Base-by-base conservation (phyloP, 169 alveolate genomes). In the Eimeria zaria region DNA sequence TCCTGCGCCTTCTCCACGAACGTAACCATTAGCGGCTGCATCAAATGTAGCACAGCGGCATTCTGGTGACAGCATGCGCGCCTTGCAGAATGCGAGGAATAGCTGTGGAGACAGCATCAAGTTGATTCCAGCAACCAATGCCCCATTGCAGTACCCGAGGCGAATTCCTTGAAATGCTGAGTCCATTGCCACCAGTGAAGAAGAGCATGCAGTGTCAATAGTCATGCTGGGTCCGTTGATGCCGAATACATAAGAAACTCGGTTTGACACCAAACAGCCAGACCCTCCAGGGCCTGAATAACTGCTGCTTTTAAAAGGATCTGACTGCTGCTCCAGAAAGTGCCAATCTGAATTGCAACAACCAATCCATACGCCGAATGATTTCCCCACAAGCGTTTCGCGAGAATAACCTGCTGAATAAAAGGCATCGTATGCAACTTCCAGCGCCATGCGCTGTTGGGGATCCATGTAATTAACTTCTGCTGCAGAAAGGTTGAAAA, bases 121-220 rank as follows among this genome's bases (percentile, higher is more conserved):
- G 87, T 97, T 97, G 41, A 97, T 97, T n/a, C 98, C 98, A 12
- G 97, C 98, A 27, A 97, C 97, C 88, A 95, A 97, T 4, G 98
- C 98, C 24, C 97, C 97, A 30, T 55, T 90, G 84, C 98, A 97
- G 48, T 95, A 95, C 20, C 96, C 96, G 48, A 95, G 53, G 9
- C 97, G 80, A 18, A 97, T 27, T 33, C 87, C 97, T 76, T 96
- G 96, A n/a, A 95, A 95, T 39, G 98, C 98, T 44, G 97, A 97
- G 89, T 97, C 98, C 30, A 97, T 96, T 18, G 98, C 98, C 41
- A 97, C 98, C 24, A 97, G 96, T 39, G 98, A 97, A 9, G 98
- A 97, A 16, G 98, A 97, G 87, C 98, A 97, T 8, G 98, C 98
- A 18, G 98, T 97, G 90, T 97, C 98, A 69, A 97, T 97, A 2